Base-by-base conservation (phyloP, 2,329 filamentous ascomycete genomes). In the Ophiocordyceps camponoti-floridani region DNA sequence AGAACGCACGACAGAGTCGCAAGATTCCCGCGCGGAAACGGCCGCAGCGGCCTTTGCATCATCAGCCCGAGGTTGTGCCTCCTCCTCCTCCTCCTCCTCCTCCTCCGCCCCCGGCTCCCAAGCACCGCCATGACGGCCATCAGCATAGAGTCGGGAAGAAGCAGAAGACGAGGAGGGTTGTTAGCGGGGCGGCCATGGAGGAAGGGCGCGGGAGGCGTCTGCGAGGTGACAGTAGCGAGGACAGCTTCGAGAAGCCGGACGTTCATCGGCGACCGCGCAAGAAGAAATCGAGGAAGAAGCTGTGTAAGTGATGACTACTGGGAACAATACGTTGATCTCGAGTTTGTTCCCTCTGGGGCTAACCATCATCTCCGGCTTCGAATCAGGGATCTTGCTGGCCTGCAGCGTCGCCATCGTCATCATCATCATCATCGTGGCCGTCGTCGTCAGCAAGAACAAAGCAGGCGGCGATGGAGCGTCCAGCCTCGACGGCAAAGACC, bases 131-230 rank as follows among this genome's bases (percentile, higher is more conserved):
- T 43, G 42, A 16, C 6, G 18, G 16, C 10, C 42, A 19, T 9
- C 42, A 19, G 14, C 31, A 43, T 9, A 43, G 33, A 16, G 23
- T 16, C 16, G 33, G 54, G 40, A 62, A 55, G 44, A 61, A 62
- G 43, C 59, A 59, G 40, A 70, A 69, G 50, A 75, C 76, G 54
- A 69, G 69, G 46, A 66, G 82, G 48, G 67, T 83, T n/a, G 78
- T 82, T 18, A 85, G 81, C 49, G 81, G 80, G 18, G 77, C 78
- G 0, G 62, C 81, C 16, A 64, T 82, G 51, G 82, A 85, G 54
- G 81, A 85, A 57, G 81, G 80, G 0, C 61, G 65, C n/a, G 60
- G 60, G 7, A 56, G 51, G 18, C 42, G 44, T 11, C 59, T 60
- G 6, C 59, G 57, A 2, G 64, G 62, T 18, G 56, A 54, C 13